A percentile compares a stretch with the other conserved stretches of the same genome.
Evolutionary conservation across 2,329 filamentous ascomycete species (phyloP).

Genomic region (Aspergillus sp.): DNA sequence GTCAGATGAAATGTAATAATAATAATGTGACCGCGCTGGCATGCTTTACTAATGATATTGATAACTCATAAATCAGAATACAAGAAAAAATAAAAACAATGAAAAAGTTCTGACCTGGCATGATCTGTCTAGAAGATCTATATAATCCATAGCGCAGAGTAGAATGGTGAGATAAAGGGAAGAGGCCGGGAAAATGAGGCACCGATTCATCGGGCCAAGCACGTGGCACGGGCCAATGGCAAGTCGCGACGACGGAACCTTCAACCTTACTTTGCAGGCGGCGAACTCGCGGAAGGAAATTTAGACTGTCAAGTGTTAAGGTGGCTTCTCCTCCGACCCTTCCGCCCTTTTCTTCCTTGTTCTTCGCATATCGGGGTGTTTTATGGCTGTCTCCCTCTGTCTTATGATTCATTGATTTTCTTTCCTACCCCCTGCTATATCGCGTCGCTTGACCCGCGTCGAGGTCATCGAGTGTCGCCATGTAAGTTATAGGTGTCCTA

Average conservation of each 20-base stretch:
- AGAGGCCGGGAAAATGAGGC: slow-evolving; percentile 15
- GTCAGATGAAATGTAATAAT: slow-evolving; percentile 19
- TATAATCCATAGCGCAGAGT: too few relatives aligned
- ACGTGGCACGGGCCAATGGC: slow-evolving; percentile 22
- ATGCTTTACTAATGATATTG: neutral
- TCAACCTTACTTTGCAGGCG: slow-evolving; percentile 11
- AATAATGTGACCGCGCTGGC: neutral
- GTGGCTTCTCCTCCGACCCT: slow-evolving; percentile 25
- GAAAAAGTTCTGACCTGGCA: too few relatives aligned
- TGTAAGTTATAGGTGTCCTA: slow-evolving; percentile 23
- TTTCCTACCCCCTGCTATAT: slow-evolving; percentile 7
- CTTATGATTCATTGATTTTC: slow-evolving; percentile 27
- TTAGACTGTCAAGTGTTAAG: slow-evolving; percentile 27
- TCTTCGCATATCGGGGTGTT: neutral
- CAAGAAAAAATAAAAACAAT: neutral
- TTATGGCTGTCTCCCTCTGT: slow-evolving; percentile 9
- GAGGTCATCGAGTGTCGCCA: slow-evolving; percentile 35
- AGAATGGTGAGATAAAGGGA: neutral
- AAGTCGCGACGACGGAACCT: slow-evolving; percentile 7
- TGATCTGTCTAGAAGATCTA: too few relatives aligned
- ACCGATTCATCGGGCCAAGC: slow-evolving; percentile 14
- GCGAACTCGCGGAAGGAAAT: slow-evolving; percentile 23
- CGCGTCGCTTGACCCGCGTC: slow-evolving; percentile 24
- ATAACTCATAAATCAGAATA: neutral
- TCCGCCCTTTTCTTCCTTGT: neutral